phyloP scores from a whole-genome alignment of 1,284 basidiomycete genomes.

The Sanghuangporus sanghuang region DNA sequence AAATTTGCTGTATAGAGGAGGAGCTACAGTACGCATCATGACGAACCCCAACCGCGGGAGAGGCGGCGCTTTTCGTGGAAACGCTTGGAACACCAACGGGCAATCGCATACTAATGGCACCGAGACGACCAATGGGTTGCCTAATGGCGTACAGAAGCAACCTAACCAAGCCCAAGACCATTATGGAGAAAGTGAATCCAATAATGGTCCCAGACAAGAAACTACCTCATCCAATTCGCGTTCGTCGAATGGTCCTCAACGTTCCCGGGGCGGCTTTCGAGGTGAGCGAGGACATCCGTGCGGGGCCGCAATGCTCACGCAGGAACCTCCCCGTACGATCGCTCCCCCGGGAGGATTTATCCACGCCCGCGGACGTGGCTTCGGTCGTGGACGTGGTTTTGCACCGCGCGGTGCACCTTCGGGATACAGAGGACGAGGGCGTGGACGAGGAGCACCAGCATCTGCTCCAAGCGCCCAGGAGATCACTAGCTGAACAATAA shows the following conservation, averaged over 20 bases:
- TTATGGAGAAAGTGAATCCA: not conserved
- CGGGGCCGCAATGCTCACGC: constrained; percentile 11
- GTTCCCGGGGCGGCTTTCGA: constrained; percentile 3
- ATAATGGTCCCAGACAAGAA: constrained; percentile 2
- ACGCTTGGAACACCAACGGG: constrained; percentile 18
- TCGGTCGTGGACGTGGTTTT: constrained; percentile 35
- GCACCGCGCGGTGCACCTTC: constrained; percentile 18
- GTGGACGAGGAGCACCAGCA: constrained; percentile 26
- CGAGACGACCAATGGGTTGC: not conserved
- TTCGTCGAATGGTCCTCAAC: not conserved
- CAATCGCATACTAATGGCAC: constrained; percentile 5
- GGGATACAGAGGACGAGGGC: constrained; percentile 39
- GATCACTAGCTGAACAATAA: not conserved
- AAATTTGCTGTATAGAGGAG: constrained; percentile 1
- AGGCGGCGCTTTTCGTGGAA: constrained; percentile 25
- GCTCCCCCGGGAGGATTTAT: constrained; percentile 19
- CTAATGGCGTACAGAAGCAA: not conserved
- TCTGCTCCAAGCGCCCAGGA: not conserved
- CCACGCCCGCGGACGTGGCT: constrained; percentile 31
- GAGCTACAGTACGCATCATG: constrained; percentile 39
- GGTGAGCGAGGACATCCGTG: constrained; percentile 17
- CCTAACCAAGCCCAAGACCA: not conserved
- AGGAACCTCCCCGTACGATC: constrained; percentile 9
- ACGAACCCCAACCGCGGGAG: constrained; percentile 65
- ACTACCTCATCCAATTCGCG: not conserved